phyloP scores from a whole-genome alignment of 306 rosid species.

The Quercus gilva region DNA sequence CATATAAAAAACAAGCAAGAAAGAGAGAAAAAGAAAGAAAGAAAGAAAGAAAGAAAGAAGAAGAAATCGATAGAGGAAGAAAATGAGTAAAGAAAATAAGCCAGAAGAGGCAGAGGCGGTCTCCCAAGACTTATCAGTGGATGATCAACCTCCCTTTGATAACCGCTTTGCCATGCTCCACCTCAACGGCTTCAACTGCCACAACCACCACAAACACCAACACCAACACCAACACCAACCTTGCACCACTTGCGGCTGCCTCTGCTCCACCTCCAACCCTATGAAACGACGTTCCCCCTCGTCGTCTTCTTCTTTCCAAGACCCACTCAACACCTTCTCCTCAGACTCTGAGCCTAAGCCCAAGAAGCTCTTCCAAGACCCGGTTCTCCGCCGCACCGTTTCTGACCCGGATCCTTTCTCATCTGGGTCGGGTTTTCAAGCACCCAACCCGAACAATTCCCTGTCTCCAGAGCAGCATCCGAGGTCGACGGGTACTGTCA shows the following conservation, averaged over 20 bases:
- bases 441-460: background rate
- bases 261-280: conserved; percentile 1
- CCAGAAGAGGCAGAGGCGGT: background rate
- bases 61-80: no score
- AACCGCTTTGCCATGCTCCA: conserved; percentile 22
- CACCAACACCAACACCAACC: background rate
- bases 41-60: no score
- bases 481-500: background rate
- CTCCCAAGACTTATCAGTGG: no score
- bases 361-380: conserved; percentile 25
- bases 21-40: no score
- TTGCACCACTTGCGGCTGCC: conserved; percentile 12
- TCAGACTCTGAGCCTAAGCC: conserved; percentile 10
- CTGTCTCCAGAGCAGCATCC: background rate
- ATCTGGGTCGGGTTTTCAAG: background rate
- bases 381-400: conserved; percentile 23
- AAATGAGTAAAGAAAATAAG: no score
- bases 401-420: conserved; percentile 20
- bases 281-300: conserved; percentile 29
- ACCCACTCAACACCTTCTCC: background rate
- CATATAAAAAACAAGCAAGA: no score
- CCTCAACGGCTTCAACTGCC: conserved; percentile 13
- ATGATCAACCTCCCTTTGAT: conserved; percentile 3
- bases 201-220: background rate
- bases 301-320: conserved; percentile 1